phyloP scores from a whole-genome alignment of 2,329 filamentous ascomycete species.

The Fusarium longipes region DNA sequence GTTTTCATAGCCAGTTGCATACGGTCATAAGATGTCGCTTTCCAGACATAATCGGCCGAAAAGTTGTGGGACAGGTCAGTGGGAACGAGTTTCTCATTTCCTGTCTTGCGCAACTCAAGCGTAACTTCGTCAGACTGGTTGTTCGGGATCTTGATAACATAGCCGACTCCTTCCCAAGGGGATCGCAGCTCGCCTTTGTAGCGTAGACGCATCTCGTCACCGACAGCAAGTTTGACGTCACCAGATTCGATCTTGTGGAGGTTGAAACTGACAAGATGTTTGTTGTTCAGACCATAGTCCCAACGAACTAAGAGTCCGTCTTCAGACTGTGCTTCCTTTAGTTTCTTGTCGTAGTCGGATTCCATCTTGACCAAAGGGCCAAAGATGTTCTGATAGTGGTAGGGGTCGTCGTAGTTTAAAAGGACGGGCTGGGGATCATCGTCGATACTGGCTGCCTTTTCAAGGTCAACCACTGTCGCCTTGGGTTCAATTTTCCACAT shows the following conservation, averaged over 20 bases:
- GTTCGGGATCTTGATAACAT: slow-evolving; percentile 99
- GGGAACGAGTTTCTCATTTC: slow-evolving; percentile 94
- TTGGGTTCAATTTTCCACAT: slow-evolving; percentile 97
- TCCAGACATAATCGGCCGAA: slow-evolving; percentile 99
- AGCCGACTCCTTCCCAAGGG: slow-evolving; percentile 97
- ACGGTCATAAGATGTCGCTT: slow-evolving; percentile 97
- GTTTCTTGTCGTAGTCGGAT: slow-evolving; percentile 97
- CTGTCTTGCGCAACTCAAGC: slow-evolving; percentile 91
- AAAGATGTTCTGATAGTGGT: slow-evolving; percentile 99
- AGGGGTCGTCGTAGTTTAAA: slow-evolving; percentile 94
- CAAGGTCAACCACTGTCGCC: slow-evolving; percentile 89
- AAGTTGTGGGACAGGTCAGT: slow-evolving; percentile 98
- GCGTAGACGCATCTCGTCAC: slow-evolving; percentile 97
- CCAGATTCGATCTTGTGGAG: slow-evolving; percentile 97
- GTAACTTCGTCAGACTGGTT: slow-evolving; percentile 98
- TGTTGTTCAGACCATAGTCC: slow-evolving; percentile 97
- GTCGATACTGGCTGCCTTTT: slow-evolving; percentile 90
- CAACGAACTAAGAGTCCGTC: slow-evolving; percentile 94
- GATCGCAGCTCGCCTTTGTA: slow-evolving; percentile 94
- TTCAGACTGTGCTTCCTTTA: slow-evolving; percentile 98
- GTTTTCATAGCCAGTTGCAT: slow-evolving; percentile 99
- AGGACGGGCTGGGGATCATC: slow-evolving; percentile 95
- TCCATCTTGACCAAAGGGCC: slow-evolving; percentile 98
- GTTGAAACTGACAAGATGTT: slow-evolving; percentile 94
- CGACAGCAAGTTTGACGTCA: slow-evolving; percentile 96